Percentiles rank a stretch among this genome's conserved stretches.
phyloP scores from a whole-genome alignment of 192 early-diverging fungal genomes.

The Jimgerdemannia lactiflua region DNA sequence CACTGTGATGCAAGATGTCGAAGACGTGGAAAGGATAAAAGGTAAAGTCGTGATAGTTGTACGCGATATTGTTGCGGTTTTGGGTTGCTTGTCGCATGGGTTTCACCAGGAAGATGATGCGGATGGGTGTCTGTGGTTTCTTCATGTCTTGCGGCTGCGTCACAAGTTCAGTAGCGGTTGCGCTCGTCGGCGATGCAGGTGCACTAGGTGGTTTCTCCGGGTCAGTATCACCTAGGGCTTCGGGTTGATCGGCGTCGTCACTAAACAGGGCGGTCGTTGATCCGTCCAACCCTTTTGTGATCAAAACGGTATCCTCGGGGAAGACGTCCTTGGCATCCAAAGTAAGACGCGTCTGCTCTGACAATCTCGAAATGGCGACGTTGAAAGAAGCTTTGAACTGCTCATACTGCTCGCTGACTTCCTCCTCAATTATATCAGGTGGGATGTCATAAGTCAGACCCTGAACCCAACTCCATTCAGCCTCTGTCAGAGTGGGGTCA shows the following conservation, averaged over 20 bases:
- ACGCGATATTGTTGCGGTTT: conserved; percentile 10
- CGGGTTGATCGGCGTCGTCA: background rate
- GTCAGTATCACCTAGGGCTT: background rate
- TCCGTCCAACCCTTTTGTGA: conserved; percentile 4
- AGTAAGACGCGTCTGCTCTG: conserved; percentile 6
- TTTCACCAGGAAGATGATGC: conserved; percentile 38
- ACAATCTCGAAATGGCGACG: background rate
- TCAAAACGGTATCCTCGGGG: conserved; percentile 8
- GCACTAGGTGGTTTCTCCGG: background rate
- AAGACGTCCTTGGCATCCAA: conserved; percentile 9
- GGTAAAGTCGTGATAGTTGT: conserved; percentile 23
- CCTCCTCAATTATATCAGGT: background rate
- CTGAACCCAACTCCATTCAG: conserved; percentile 43
- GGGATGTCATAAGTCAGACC: conserved; percentile 5
- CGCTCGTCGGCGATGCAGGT: background rate
- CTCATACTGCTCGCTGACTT: conserved; percentile 4
- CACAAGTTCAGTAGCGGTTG: background rate
- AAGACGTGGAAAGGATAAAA: conserved; percentile 35
- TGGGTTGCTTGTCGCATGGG: conserved; percentile 30
- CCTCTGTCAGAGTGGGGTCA: conserved; percentile 19
- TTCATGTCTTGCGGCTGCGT: background rate
- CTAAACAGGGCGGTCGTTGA: conserved; percentile 3
- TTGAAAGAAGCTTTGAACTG: conserved; percentile 2
- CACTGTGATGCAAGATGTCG: conserved; percentile 36
- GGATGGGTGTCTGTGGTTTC: conserved; percentile 13